Evolutionary conservation across 1,284 basidiomycete species (phyloP).

Genomic region (Leucoagaricus sp.): DNA sequence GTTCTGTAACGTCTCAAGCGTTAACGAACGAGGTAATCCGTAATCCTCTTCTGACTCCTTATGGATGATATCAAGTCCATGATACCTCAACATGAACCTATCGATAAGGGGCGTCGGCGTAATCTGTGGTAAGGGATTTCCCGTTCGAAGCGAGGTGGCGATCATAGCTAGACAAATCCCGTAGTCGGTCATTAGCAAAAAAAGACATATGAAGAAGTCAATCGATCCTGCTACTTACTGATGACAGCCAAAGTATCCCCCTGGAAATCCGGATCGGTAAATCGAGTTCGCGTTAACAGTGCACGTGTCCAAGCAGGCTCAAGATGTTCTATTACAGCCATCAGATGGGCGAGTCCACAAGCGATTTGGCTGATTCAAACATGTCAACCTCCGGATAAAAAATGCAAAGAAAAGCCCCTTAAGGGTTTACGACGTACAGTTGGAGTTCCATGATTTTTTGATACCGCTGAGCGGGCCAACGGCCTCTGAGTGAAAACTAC

Average conservation of each 20-base stretch:
- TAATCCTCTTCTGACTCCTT: conserved; percentile 70
- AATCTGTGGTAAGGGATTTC: conserved; percentile 80
- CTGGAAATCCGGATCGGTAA: conserved; percentile 80
- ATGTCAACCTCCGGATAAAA: not conserved
- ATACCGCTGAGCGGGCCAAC: conserved; percentile 71
- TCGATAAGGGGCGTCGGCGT: conserved; percentile 83
- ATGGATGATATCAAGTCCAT: conserved; percentile 65
- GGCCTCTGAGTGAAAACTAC: conserved; percentile 67
- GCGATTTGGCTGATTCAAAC: conserved; percentile 55
- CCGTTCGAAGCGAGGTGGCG: conserved; percentile 73
- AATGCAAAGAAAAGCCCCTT: not conserved
- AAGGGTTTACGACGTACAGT: no score
- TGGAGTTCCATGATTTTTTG: conserved; percentile 66
- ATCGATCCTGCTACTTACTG: no score
- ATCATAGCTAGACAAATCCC: conserved; percentile 54
- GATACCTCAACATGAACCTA: conserved; percentile 64
- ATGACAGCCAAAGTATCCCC: conserved; percentile 83
- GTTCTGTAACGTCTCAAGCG: conserved; percentile 64
- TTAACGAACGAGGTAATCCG: conserved; percentile 64
- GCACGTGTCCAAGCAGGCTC: conserved; percentile 77
- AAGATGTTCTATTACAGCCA: conserved; percentile 64
- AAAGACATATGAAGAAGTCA: no score
- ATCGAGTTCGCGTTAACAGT: conserved; percentile 72
- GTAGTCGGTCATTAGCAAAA: no score
- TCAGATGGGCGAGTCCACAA: conserved; percentile 62